Evolutionary conservation across 2,329 filamentous ascomycete genomes (phyloP), one percentile per base, ranked within the genome.

Genomic region (Epicoccum sorghinum): DNA sequence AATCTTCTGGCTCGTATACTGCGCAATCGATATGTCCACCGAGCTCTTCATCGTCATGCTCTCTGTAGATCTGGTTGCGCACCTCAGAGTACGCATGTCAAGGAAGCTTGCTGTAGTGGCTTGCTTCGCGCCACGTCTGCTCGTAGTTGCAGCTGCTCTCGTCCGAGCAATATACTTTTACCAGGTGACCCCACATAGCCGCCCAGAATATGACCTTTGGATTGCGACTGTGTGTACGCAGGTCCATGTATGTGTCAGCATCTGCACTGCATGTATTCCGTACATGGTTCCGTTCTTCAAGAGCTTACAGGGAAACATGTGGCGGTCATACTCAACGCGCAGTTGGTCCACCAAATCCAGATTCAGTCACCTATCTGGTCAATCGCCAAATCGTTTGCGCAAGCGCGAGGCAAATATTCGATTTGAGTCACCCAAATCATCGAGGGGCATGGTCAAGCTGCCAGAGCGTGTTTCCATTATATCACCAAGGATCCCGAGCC

Each of bases 1-100:
- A 29, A 48, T 59, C 22, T 74, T 74, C 52, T 72, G 71, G 71
- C 60, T 69, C n/a, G 52, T 70, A 3, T 74, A 67, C 48, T 71
- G 68, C 56, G 65, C 67, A 40, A 57, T 72, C 35, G 71, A 74
- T 30, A 65, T 71, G 52, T 63, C 62, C 5, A 70, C 64, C 13
- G 71, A 74, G 38, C 47, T 72, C 9, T 57, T 60, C 9, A 66
- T 74, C 7, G 58, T 74, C 45, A 60, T 68, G 60, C 59, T 72
- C 35, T 68, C 69, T 4, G 55, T 73, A 10, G 65, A 65, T 35
- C 55, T 73, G 5, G 69, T 72, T 6, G 61, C 60, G n/a, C 67
- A 68, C 37, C 58, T 68, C 12, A 59, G 64, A 40, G 57, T 72
- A 24, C 54, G 42, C 6, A 32, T 68, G 12, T 65, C 60, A 2